A percentile compares a stretch with the other conserved stretches of the same genome.
These are phyloP conservation scores for Pyricularia sp. DNA, from an alignment of 2,329 filamentous ascomycete species.

Conservation along the genomic window DNA sequence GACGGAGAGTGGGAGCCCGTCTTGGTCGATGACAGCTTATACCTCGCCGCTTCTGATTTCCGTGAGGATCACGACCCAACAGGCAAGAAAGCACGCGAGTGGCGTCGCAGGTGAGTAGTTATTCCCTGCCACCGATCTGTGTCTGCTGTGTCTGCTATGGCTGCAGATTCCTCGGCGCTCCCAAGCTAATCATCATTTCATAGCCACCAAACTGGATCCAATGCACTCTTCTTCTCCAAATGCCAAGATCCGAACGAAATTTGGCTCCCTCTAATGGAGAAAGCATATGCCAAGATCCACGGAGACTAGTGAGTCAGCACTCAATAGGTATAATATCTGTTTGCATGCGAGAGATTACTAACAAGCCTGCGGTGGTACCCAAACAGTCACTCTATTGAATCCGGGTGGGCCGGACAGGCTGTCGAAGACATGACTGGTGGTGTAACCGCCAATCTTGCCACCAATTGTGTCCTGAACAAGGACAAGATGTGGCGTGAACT, in stretches of 20 bases:
- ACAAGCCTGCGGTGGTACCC: neutral
- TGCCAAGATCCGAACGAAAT: slow-evolving; percentile 63
- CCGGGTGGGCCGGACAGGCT: slow-evolving; percentile 50
- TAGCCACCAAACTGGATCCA: slow-evolving; percentile 54
- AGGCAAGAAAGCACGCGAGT: slow-evolving; percentile 20
- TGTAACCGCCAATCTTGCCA: slow-evolving; percentile 44
- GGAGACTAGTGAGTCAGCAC: slow-evolving; percentile 46
- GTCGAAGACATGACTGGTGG: slow-evolving; percentile 44
- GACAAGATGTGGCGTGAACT: slow-evolving; percentile 64
- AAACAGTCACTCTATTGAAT: slow-evolving; percentile 44
- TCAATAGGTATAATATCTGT: neutral
- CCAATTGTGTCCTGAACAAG: slow-evolving; percentile 52
- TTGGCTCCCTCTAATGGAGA: slow-evolving; percentile 65
- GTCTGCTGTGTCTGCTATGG: neutral
- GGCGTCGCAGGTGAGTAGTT: neutral
- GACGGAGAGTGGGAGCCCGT: slow-evolving; percentile 61
- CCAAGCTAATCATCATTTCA: neutral
- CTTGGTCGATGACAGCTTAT: slow-evolving; percentile 65
- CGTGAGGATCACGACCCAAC: slow-evolving; percentile 13
- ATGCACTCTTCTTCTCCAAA: slow-evolving; percentile 60
- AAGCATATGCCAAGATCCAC: slow-evolving; percentile 69
- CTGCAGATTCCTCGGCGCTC: too few relatives aligned
- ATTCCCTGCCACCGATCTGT: neutral
- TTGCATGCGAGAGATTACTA: neutral
- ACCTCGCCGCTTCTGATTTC: slow-evolving; percentile 46